Evolutionary conservation across 331 rosid species (phyloP).

Genomic region (Spiraea crenata): DNA sequence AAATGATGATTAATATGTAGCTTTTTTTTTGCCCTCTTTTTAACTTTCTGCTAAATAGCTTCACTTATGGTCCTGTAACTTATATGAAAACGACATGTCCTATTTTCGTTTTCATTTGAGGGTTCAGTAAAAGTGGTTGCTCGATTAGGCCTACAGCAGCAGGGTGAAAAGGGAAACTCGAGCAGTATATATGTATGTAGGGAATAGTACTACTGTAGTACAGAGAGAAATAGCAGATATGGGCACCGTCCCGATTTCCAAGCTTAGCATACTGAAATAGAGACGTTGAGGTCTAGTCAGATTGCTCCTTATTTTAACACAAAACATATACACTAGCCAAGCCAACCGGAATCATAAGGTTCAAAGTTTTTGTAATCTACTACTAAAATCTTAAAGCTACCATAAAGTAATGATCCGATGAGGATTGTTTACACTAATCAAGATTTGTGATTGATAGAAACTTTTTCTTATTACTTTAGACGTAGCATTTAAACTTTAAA

Average conservation of each 20-base stretch:
- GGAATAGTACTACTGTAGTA: not conserved
- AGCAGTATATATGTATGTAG: not conserved
- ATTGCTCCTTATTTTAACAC: slow-evolving; percentile 3
- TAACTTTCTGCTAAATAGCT: not conserved
- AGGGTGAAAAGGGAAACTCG: not conserved
- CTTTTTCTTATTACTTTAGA: no score
- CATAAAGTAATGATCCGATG: not conserved
- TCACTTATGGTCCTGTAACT: no score
- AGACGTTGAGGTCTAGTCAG: slow-evolving; percentile 28
- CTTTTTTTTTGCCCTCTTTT: no score
- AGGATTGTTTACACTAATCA: not conserved
- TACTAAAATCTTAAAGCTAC: not conserved
- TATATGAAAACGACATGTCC: no score
- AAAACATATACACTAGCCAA: not conserved
- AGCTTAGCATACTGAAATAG: slow-evolving; percentile 5
- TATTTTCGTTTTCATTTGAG: no score
- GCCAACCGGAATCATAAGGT: not conserved
- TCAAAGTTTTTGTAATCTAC: not conserved
- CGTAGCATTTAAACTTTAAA: no score
- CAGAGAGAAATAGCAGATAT: not conserved
- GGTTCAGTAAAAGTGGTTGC: no score
- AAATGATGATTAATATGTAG: no score
- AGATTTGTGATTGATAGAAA: no score
- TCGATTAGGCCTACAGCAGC: no score
- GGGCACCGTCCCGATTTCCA: slow-evolving; percentile 9